Conservation (phyloP, 2,329 filamentous ascomycete genomes). For the Venturia pyrina region DNA sequence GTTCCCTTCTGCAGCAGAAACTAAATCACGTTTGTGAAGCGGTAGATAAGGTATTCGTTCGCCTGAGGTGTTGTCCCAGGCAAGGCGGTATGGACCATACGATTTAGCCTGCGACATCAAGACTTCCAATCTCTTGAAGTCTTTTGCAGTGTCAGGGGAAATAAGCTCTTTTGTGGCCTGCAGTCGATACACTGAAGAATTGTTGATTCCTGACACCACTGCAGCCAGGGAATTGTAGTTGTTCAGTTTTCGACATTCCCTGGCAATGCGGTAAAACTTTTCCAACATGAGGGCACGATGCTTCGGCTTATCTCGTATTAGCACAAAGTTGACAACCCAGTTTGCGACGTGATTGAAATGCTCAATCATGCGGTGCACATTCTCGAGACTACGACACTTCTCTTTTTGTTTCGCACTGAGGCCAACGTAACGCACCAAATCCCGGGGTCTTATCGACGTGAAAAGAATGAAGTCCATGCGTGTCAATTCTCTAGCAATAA, state of each 20-base stretch:
- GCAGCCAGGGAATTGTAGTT: slow-evolving; percentile 98
- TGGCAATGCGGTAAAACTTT: slow-evolving; percentile 87
- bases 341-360: slow-evolving; percentile 58
- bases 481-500: slow-evolving; percentile 84
- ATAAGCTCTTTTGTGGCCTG: slow-evolving; percentile 70
- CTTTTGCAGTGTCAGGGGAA: slow-evolving; percentile 60
- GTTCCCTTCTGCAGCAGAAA: slow-evolving; percentile 87
- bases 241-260: slow-evolving; percentile 77
- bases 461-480: slow-evolving; percentile 98
- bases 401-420: slow-evolving; percentile 61
- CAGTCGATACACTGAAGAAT: slow-evolving; percentile 75
- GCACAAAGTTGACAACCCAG: slow-evolving; percentile 43
- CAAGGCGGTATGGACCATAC: slow-evolving; percentile 89
- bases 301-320: slow-evolving; percentile 91
- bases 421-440: slow-evolving; percentile 85
- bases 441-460: slow-evolving; percentile 82
- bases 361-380: slow-evolving; percentile 88
- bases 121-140: slow-evolving; percentile 79
- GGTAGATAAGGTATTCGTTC: slow-evolving; percentile 92
- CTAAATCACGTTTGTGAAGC: slow-evolving; percentile 77
- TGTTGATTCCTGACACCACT: slow-evolving; percentile 84
- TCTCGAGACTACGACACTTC: slow-evolving; percentile 65
- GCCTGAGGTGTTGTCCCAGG: slow-evolving; percentile 88
- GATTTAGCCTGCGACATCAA: slow-evolving; percentile 90
- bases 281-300: slow-evolving; percentile 85